Evolutionary conservation across 1,139 yeast species (phyloP), one percentile per base, ranked within the genome.

Genomic region (Pichia sp.): DNA sequence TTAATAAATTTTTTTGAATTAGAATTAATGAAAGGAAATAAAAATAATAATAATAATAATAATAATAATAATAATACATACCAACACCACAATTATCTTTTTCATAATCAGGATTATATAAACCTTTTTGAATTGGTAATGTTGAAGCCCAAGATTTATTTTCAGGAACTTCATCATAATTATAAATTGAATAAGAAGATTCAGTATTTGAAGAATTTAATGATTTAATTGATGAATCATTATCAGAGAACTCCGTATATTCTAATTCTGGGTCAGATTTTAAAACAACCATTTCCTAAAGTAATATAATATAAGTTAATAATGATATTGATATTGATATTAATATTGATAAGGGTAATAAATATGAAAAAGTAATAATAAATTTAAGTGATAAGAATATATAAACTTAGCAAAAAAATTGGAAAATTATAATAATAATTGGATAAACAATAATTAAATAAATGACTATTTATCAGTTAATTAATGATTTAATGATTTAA

Each of bases 31-130:
- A n/a, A n/a, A 27, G 2, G 8, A 6, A 22, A 12, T n/a, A 24
- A 12, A 32, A 35, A 31, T 10, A 28, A 7, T 28, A 20, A 24
- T 22, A 23, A 3, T 30, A 36, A 16, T 24, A 3, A 35, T 36
- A 10, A 6, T 35, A 39, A 33, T 10, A 11, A 10, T 4, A 11
- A 4, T 12, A 26, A 22, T 42, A 52, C 55, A 42, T 51, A 51
- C 56, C 97, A 46, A 92, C 98, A 70, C 98, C 98, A 74, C 98
- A 92, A 41, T 97, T 96, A 61, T 92, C 98, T 62, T 89, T 87
- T 66, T 92, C 98, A 55, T 74, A 78, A 50, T 86, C 95, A 4
- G 97, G 98, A 65, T 92, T 87, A 66, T 92, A 92, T 45, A 92
- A 78, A 39, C 96, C 98, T 65, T 89, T 82, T 56, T 83, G 81